Base-by-base conservation (phyloP, 306 rosid genomes). In the Prunus campanulata region DNA sequence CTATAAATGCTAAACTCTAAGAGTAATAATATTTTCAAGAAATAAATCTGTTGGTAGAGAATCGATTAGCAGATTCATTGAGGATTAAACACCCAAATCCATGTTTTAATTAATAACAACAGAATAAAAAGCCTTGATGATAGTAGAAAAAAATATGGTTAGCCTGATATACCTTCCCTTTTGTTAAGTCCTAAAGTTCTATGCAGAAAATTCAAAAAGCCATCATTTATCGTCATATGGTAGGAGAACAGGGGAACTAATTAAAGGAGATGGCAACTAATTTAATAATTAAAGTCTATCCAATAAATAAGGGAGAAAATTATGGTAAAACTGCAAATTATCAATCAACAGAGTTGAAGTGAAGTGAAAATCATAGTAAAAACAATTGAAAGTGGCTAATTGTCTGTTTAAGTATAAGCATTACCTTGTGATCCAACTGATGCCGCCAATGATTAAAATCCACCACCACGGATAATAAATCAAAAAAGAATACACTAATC, bases 341-440 rank as follows among this genome's bases (percentile, higher is more conserved):
- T 18, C 74, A 51, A 10, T 5, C n/a, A 8, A 30, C 29, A 52
- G 25, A 52, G 10, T 51, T 14, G 12, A 51, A 30, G 6, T 20
- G 16, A 71, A 52, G 63, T 8, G 29, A 54, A 71, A 70, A 39
- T 35, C 52, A 30, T n/a, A 35, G 32, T 35, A 70, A 29, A 49
- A 71, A 19, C 12, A 30, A 29, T 22, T 71, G 2, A 52, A 55
- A 27, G 11, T 70, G 14, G 6, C 6, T 15, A 61, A 61, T 57
- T n/a, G 18, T 30, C 2, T 42, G 56, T 57, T 60, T 30, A 55
- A 29, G 11, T 1, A 74, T 35, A 61, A 72, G 42, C 22, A 67
- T 20, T 82, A 86, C 92, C 92, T 90, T 88, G 84, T 71, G 89
- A 77, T 72, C 84, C 86, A 66, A 84, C 89, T 90, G 92, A 52